Evolutionary conservation across 352 stramenopile genomes (phyloP).

Genomic region (Phytophthora boehmeriae): DNA sequence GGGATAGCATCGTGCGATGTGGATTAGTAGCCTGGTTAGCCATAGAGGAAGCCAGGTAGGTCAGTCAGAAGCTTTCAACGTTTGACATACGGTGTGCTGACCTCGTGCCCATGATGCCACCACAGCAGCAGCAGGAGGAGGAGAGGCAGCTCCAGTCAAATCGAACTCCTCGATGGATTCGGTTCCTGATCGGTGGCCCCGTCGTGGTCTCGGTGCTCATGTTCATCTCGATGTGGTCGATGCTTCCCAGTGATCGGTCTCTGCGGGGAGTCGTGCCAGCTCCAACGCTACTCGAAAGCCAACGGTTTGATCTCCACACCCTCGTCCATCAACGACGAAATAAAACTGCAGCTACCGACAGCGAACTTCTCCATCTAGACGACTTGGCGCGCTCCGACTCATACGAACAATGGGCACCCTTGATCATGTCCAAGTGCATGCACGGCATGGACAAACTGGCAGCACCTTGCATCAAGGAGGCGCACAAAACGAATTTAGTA

Average conservation of each 20-base stretch:
- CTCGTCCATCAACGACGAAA: constrained; percentile 19
- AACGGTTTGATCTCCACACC: constrained; percentile 4
- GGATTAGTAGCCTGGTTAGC: no score
- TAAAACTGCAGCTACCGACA: not conserved
- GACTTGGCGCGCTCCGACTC: constrained; percentile 27
- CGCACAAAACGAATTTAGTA: constrained; percentile 21
- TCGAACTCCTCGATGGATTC: constrained; percentile 12
- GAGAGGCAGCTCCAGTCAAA: no score
- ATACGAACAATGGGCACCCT: constrained; percentile 25
- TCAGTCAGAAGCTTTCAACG: no score
- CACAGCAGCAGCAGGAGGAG: no score
- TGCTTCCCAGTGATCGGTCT: constrained; percentile 11
- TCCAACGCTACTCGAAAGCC: constrained; percentile 2
- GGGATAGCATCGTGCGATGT: not conserved
- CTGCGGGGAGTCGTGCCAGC: not conserved
- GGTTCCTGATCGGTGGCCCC: constrained; percentile 10
- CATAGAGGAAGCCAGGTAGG: no score
- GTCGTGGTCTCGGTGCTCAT: constrained; percentile 16
- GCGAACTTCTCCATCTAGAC: constrained; percentile 25
- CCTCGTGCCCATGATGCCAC: no score
- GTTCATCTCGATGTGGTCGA: constrained; percentile 20
- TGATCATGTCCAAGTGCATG: constrained; percentile 34
- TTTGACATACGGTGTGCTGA: no score
- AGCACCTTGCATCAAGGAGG: constrained; percentile 32
- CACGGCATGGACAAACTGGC: constrained; percentile 28